Evolutionary conservation across 2,329 filamentous ascomycete genomes (phyloP), one percentile per base, ranked within the genome.

Genomic region (Sporothrix inflata): DNA sequence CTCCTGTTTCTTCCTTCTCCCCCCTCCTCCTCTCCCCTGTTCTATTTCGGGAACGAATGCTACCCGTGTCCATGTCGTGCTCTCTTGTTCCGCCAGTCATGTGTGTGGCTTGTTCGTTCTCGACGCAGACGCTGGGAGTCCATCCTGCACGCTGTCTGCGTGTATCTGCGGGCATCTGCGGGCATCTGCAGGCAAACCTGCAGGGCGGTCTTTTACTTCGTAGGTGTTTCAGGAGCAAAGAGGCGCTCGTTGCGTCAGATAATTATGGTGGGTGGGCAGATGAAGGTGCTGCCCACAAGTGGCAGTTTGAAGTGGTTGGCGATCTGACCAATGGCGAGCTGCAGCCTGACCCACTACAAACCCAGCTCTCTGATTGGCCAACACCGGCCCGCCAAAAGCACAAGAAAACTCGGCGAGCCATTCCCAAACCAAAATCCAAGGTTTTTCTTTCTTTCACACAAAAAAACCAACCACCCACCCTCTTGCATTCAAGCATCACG

Each of bases 201-300:
- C 69, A 72, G 65, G 63, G 38, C 57, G 69, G 45, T 40, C 69
- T 51, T 63, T 60, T 60, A n/a, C n/a, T n/a, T n/a, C n/a, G n/a
- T n/a, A 67, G 30, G 40, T 67, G 72, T 73, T 73, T 73, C 72
- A 73, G 72, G 30, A 69, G 45, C n/a, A 27, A 27, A 24, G 38
- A 65, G 60, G 38, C 60, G 60, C 68, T 68, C 42, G 65, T 51
- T 57, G 49, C 47, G 71, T 60, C 51, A 67, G 27, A 66, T 49
- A n/a, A n/a, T n/a, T n/a, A 38, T 40, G 34, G 30, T 53, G 66
- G 19, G 45, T 21, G n/a, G n/a, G 24, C n/a, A n/a, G n/a, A n/a
- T n/a, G n/a, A n/a, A n/a, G n/a, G n/a, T n/a, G n/a, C n/a, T n/a
- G n/a, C n/a, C n/a, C n/a, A n/a, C n/a, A n/a, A n/a, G n/a, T n/a